Evolutionary conservation across 139 green algal genomes (phyloP).

Genomic region (Limnomonas spitsbergensis): DNA sequence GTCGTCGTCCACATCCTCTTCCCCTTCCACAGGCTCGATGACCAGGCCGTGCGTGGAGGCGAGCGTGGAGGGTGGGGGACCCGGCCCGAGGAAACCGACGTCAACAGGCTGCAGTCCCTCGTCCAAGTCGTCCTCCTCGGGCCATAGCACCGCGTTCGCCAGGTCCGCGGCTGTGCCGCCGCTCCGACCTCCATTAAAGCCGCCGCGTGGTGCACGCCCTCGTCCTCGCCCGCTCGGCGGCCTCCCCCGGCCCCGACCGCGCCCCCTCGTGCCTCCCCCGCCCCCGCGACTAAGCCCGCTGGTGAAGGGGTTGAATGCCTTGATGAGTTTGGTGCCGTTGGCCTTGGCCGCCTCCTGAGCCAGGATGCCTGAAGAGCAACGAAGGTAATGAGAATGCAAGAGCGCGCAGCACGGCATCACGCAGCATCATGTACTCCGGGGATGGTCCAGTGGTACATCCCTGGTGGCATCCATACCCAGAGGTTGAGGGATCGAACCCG

Average conservation of each 20-base stretch:
- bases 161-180: background rate
- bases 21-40: background rate
- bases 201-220: background rate
- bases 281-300: background rate
- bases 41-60: background rate
- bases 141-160: background rate
- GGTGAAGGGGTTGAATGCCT: slow-evolving; percentile 16
- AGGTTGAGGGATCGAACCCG: too few relatives aligned
- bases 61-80: background rate
- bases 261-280: background rate
- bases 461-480: too few relatives aligned
- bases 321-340: background rate
- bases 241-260: slow-evolving; percentile 1
- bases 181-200: background rate
- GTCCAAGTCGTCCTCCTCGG: background rate
- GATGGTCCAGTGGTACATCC: too few relatives aligned
- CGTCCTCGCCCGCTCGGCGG: background rate
- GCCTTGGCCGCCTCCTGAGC: background rate
- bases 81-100: background rate
- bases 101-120: background rate
- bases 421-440: too few relatives aligned
- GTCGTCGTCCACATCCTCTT: slow-evolving; percentile 13
- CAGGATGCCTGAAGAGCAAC: slow-evolving; percentile 7
- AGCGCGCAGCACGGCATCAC: too few relatives aligned
- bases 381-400: too few relatives aligned